Evolutionary conservation across 176 grass and related monocot genomes (phyloP).

Genomic region (Hordeum vulgare): DNA sequence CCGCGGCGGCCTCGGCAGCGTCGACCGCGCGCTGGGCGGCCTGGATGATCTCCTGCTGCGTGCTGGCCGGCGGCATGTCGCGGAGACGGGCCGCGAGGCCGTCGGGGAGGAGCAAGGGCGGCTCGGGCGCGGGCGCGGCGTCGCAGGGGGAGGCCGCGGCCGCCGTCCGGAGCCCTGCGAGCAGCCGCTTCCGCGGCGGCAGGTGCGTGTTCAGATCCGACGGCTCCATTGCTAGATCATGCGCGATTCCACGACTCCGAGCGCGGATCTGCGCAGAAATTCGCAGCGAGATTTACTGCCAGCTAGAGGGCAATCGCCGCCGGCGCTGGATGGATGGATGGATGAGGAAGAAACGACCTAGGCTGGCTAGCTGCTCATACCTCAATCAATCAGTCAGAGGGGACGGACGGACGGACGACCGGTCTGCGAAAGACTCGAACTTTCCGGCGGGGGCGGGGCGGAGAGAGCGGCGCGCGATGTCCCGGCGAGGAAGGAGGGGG

Average conservation of each 20-base stretch:
- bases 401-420: no score
- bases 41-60: conserved; percentile 49
- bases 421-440: neutral
- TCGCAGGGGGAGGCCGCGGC: conserved; percentile 30
- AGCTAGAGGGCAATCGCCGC: neutral
- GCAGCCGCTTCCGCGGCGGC: conserved; percentile 96
- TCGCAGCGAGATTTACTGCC: neutral
- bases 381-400: neutral
- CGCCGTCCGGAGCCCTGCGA: conserved; percentile 69
- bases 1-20: conserved; percentile 47
- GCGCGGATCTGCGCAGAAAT: neutral
- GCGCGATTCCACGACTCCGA: neutral
- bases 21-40: conserved; percentile 45
- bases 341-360: neutral
- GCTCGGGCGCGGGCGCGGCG: conserved; percentile 10
- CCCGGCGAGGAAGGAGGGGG: neutral
- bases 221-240: conserved; percentile 67
- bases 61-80: conserved; percentile 38
- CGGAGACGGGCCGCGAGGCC: conserved; percentile 56
- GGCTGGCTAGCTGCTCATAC: neutral
- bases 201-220: conserved; percentile 71
- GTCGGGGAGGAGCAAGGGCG: conserved; percentile 41
- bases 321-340: neutral
- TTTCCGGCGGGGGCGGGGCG: neutral
- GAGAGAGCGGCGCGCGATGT: neutral